A percentile compares a stretch with the other conserved stretches of the same genome.
Conservation (phyloP, 768 basidiomycete genomes). For the Serendipita vermifera region DNA sequence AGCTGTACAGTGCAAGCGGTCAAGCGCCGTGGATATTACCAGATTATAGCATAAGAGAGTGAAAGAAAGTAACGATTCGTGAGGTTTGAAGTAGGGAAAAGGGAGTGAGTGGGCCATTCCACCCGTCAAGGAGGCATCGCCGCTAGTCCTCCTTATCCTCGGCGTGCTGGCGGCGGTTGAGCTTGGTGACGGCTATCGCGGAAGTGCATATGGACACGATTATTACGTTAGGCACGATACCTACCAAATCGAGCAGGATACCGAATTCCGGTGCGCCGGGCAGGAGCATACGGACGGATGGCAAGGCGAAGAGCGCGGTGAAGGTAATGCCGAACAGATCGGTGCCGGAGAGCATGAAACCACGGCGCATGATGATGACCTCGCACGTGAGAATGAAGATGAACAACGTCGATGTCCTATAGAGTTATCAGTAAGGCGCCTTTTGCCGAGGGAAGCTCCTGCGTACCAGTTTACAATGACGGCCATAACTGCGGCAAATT, state of each 20-base stretch:
- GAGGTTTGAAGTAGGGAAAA: no score
- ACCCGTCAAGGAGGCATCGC: no score
- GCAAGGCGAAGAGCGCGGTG: constrained; percentile 8
- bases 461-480: constrained; percentile 5
- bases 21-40: no score
- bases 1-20: no score
- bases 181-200: neutral
- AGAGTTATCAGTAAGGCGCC: no score
- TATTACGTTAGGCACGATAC: neutral
- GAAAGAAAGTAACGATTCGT: no score
- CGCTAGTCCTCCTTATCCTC: no score
- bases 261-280: constrained; percentile 5
- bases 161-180: no score
- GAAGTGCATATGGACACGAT: neutral
- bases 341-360: neutral
- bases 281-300: neutral
- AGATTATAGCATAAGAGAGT: no score
- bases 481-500: neutral
- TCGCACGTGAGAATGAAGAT: constrained; percentile 8
- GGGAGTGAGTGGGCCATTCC: no score
- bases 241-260: neutral
- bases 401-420: neutral
- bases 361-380: constrained; percentile 2
- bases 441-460: no score
- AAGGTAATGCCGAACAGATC: neutral